These are phyloP conservation scores for Chondrus crispus DNA, from an alignment of 23 red algal genomes.

Conservation along the genomic window DNA sequence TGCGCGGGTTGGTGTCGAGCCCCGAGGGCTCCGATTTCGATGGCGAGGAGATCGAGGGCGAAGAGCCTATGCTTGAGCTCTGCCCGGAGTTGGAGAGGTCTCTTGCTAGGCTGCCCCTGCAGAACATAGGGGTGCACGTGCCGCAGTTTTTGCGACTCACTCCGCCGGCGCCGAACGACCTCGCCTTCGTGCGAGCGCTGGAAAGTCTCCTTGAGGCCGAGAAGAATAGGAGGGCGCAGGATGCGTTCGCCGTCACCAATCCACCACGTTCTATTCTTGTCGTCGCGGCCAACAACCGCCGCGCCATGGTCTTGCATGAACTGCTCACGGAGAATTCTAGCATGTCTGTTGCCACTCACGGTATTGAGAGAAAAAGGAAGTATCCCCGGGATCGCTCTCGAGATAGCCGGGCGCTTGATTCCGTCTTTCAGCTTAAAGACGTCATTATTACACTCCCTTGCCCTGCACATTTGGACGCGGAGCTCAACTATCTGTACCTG, in stretches of 20 bases:
- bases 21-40: not conserved
- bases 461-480: not conserved
- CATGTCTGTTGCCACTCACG: not conserved
- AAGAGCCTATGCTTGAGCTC: not conserved
- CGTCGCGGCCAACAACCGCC: not conserved
- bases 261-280: not conserved
- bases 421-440: not conserved
- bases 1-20: not conserved
- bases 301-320: not conserved
- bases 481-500: not conserved
- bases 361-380: not conserved
- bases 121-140: not conserved
- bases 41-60: not conserved
- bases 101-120: not conserved
- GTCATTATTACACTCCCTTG: not conserved
- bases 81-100: not conserved
- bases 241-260: not conserved
- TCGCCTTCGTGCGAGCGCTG: not conserved
- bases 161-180: not conserved
- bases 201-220: not conserved
- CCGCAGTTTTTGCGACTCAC: not conserved
- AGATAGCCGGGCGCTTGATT: not conserved
- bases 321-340: not conserved
- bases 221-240: not conserved
- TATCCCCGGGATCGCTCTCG: not conserved